Conservation (phyloP, 2,329 filamentous ascomycete genomes). For the Alternaria sp. region DNA sequence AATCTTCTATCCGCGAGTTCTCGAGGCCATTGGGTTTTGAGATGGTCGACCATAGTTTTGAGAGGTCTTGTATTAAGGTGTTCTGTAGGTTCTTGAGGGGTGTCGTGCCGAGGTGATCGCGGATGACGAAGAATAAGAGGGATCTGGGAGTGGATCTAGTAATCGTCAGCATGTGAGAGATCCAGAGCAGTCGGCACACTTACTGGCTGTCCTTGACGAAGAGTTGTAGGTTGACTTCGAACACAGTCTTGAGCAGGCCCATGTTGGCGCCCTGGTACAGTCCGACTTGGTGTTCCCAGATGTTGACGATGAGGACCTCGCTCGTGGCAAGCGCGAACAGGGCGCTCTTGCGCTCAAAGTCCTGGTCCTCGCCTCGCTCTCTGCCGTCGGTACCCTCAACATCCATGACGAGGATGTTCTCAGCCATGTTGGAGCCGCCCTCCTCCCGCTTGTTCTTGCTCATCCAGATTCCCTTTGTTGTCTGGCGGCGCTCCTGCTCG, state of each 20-base stretch:
- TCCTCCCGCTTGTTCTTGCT: slow-evolving; percentile 84
- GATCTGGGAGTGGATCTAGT: slow-evolving; percentile 82
- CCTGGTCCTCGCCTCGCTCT: slow-evolving; percentile 96
- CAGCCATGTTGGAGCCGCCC: slow-evolving; percentile 73
- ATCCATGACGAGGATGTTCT: slow-evolving; percentile 99
- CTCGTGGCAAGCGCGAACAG: slow-evolving; percentile 96
- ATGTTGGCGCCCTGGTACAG: slow-evolving; percentile 99
- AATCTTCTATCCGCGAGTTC: slow-evolving; percentile 88
- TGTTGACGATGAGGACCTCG: slow-evolving; percentile 97
- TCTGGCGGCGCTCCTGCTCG: slow-evolving; percentile 91
- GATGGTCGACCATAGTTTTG: slow-evolving; percentile 89
- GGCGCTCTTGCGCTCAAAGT: slow-evolving; percentile 98
- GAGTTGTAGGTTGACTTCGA: slow-evolving; percentile 96
- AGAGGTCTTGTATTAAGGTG: slow-evolving; percentile 88
- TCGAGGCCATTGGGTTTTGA: slow-evolving; percentile 91
- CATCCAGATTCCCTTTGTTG: slow-evolving; percentile 99
- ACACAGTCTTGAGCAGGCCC: slow-evolving; percentile 97
- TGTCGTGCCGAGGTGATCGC: slow-evolving; percentile 92
- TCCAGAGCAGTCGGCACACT: slow-evolving; percentile 41
- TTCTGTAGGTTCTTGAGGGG: slow-evolving; percentile 88
- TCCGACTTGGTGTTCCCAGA: slow-evolving; percentile 99
- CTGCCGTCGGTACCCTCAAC: slow-evolving; percentile 97
- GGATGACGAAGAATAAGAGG: slow-evolving; percentile 97
- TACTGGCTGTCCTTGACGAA: slow-evolving; percentile 96
- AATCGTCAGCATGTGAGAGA: slow-evolving; percentile 25